phyloP scores from a whole-genome alignment of 1,284 basidiomycete species.

The Trichosporon asahii region DNA sequence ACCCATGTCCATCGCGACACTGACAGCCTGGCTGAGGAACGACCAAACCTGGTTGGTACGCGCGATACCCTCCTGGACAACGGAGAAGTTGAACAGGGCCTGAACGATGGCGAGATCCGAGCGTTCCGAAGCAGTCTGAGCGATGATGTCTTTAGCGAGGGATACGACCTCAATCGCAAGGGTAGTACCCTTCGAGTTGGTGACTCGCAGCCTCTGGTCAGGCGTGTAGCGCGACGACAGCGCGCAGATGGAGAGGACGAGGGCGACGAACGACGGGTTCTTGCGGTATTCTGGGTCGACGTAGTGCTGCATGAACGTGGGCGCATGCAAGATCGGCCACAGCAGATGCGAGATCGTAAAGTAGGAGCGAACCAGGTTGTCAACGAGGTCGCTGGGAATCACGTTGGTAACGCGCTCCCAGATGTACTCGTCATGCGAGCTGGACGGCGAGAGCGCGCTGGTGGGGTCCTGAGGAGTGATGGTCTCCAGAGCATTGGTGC shows the following conservation, averaged over 20 bases:
- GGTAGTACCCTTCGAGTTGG: constrained; percentile 16
- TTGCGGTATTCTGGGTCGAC: constrained; percentile 24
- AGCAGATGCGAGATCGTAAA: constrained; percentile 39
- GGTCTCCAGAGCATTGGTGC: constrained; percentile 12
- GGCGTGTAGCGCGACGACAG: constrained; percentile 37
- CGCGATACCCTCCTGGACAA: constrained; percentile 37
- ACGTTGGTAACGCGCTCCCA: constrained; percentile 31
- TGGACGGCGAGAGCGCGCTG: constrained; percentile 20
- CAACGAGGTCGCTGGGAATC: constrained; percentile 29
- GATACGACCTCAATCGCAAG: constrained; percentile 25
- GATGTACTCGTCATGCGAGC: constrained; percentile 23
- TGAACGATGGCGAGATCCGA: constrained; percentile 35
- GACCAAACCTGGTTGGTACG: constrained; percentile 31
- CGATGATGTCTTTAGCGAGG: constrained; percentile 26
- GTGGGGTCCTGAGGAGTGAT: background rate
- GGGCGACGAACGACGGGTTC: constrained; percentile 36
- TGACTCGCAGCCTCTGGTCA: constrained; percentile 25
- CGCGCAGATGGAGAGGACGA: constrained; percentile 35
- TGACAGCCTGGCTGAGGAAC: constrained; percentile 34
- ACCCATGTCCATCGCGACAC: constrained; percentile 36
- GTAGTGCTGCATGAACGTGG: constrained; percentile 35
- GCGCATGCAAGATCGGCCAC: constrained; percentile 40
- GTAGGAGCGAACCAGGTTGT: constrained; percentile 34
- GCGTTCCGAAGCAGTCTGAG: constrained; percentile 27
- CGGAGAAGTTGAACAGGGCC: constrained; percentile 37